Conservation (phyloP, 768 basidiomycete genomes). For the Boletus bicolor region DNA sequence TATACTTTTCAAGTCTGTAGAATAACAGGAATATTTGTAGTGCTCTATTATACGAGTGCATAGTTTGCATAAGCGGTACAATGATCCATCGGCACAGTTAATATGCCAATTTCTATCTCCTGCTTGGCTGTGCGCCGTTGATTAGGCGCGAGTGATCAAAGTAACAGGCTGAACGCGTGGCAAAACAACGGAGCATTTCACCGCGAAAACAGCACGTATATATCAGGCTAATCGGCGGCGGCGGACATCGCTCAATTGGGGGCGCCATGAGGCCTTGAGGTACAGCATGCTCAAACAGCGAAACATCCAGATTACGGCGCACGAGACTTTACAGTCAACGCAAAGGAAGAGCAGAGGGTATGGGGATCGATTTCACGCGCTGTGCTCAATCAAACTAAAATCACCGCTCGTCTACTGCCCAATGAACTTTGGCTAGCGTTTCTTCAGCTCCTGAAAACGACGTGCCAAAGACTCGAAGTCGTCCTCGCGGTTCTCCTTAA, state of each 20-base stretch:
- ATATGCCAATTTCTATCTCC: not conserved
- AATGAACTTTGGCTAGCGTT: constrained; percentile 43
- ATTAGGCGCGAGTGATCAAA: not conserved
- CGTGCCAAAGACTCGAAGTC: constrained; percentile 73
- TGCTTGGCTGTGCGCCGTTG: not conserved
- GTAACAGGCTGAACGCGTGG: not conserved
- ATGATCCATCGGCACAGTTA: too few relatives aligned
- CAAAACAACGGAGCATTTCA: not conserved
- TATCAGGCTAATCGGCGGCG: constrained; percentile 14
- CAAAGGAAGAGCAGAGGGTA: not conserved
- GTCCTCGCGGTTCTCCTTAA: constrained; percentile 43
- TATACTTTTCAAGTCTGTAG: too few relatives aligned
- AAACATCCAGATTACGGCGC: constrained; percentile 8
- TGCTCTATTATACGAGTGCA: too few relatives aligned
- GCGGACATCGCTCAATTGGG: constrained; percentile 13
- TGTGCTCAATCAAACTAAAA: not conserved
- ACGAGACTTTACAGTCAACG: constrained; percentile 9
- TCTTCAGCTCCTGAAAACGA: constrained; percentile 87
- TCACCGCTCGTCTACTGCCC: not conserved
- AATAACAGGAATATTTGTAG: too few relatives aligned
- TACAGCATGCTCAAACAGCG: constrained; percentile 8
- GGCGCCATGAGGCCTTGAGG: not conserved
- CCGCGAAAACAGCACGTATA: not conserved
- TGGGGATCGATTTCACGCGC: constrained; percentile 5
- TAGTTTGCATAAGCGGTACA: too few relatives aligned